A percentile compares a stretch with the other conserved stretches of the same genome.
These are phyloP conservation scores for Sporothrix pseudoabietina DNA, from an alignment of 2,329 filamentous ascomycete species.

Conservation along the genomic window DNA sequence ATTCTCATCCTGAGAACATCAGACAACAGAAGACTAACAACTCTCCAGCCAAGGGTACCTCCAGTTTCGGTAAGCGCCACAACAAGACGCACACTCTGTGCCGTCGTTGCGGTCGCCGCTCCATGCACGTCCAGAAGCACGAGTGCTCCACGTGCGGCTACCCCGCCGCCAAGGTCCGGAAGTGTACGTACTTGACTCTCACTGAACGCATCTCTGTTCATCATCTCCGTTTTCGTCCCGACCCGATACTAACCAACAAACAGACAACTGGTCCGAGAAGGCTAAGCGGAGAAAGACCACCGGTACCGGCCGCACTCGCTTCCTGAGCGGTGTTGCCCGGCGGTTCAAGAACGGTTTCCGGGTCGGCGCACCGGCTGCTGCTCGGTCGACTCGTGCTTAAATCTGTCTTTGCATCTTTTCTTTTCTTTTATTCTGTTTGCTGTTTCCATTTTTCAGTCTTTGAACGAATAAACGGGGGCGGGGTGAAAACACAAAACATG, in stretches of 20 bases:
- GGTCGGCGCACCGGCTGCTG: slow-evolving; percentile 80
- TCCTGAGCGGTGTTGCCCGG: slow-evolving; percentile 89
- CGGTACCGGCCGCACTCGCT: slow-evolving; percentile 93
- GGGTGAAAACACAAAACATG: slow-evolving; percentile 19
- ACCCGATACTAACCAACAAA: slow-evolving; percentile 32
- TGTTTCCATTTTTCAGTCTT: slow-evolving; percentile 21
- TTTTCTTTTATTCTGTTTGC: slow-evolving; percentile 15
- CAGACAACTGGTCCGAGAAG: slow-evolving; percentile 99
- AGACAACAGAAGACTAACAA: slow-evolving; percentile 26
- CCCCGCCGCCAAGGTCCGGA: slow-evolving; percentile 93
- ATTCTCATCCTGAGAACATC: background rate
- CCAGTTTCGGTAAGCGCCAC: slow-evolving; percentile 65
- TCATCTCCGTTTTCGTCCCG: background rate
- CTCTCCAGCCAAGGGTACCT: slow-evolving; percentile 57
- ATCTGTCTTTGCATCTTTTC: background rate
- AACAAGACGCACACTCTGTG: slow-evolving; percentile 98
- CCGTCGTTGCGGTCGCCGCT: slow-evolving; percentile 96
- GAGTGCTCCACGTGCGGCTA: slow-evolving; percentile 95
- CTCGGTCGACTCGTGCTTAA: slow-evolving; percentile 63
- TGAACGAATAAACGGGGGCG: slow-evolving; percentile 11
- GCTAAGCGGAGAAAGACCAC: slow-evolving; percentile 99
- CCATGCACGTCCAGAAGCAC: slow-evolving; percentile 99
- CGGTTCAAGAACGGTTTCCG: slow-evolving; percentile 99
- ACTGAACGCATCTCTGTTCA: background rate
- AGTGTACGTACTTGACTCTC: slow-evolving; percentile 73